Conservation (phyloP, 495 filamentous ascomycete species). For the Entonaema liquescens region DNA sequence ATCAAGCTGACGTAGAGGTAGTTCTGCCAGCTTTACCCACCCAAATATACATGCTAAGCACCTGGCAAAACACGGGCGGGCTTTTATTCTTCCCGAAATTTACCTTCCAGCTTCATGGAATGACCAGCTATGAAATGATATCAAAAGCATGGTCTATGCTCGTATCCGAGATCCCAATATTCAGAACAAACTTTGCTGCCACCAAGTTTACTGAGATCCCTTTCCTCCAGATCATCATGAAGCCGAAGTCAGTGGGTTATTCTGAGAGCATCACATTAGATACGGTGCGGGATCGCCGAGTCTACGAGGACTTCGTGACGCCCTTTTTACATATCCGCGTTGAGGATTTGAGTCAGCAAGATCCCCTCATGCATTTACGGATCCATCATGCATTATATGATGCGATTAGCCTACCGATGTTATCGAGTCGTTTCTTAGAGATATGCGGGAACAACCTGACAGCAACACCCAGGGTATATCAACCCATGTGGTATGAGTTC, state of each 20-base stretch:
- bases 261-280: slow-evolving; percentile 1
- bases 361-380: slow-evolving; percentile 52
- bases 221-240: slow-evolving; percentile 63
- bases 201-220: slow-evolving; percentile 56
- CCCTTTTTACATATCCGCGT: slow-evolving; percentile 32
- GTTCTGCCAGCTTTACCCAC: slow-evolving; percentile 72
- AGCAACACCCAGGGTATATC: neutral
- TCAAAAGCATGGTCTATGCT: slow-evolving; percentile 65
- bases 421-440: slow-evolving; percentile 50
- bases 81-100: slow-evolving; percentile 71
- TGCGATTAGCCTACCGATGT: slow-evolving; percentile 68
- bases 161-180: slow-evolving; percentile 60
- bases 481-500: slow-evolving; percentile 38
- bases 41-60: slow-evolving; percentile 74
- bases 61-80: slow-evolving; percentile 70
- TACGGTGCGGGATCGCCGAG: slow-evolving; percentile 25
- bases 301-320: slow-evolving; percentile 15
- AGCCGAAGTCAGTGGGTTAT: slow-evolving; percentile 19
- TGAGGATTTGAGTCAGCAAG: slow-evolving; percentile 1
- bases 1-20: slow-evolving; percentile 57
- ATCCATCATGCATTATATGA: slow-evolving; percentile 86
- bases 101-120: slow-evolving; percentile 54
- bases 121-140: slow-evolving; percentile 49
- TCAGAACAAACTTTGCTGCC: slow-evolving; percentile 69
- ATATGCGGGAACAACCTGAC: slow-evolving; percentile 25